phyloP scores from a whole-genome alignment of 2,329 filamentous ascomycete species.

The Neospermospora avenae region DNA sequence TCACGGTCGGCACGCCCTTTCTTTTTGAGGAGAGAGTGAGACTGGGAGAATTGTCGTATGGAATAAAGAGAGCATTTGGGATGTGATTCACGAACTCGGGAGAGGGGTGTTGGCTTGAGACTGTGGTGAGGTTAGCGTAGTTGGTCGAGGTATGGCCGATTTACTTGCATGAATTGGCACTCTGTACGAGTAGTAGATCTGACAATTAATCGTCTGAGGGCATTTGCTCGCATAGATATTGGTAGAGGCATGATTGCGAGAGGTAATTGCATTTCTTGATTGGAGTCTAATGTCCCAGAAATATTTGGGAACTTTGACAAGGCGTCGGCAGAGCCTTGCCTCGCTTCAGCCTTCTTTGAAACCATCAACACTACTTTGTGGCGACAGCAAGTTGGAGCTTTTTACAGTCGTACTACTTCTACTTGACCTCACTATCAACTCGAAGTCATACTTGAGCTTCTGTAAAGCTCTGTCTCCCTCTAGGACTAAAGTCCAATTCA shows the following conservation, averaged over 20 bases:
- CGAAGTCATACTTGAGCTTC: no score
- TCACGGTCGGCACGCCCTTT: conserved; percentile 26
- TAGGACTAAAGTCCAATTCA: background rate
- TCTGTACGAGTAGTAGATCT: conserved; percentile 10
- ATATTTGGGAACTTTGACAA: conserved; percentile 15
- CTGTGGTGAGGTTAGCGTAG: background rate
- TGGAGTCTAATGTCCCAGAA: background rate
- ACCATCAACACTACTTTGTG: background rate
- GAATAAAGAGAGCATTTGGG: background rate
- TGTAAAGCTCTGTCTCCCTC: background rate
- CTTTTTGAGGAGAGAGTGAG: conserved; percentile 24
- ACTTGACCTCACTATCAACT: no score
- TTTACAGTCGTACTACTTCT: no score
- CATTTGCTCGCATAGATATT: conserved; percentile 17
- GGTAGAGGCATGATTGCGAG: conserved; percentile 21
- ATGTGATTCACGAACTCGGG: background rate
- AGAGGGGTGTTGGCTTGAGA: conserved; percentile 1
- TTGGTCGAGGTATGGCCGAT: background rate
- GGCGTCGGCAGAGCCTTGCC: conserved; percentile 16
- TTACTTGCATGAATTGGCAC: conserved; percentile 17
- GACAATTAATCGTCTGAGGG: background rate
- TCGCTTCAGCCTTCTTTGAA: conserved; percentile 18
- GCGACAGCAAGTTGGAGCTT: background rate
- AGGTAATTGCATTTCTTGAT: background rate
- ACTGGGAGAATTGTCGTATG: conserved; percentile 17